Base-by-base conservation (phyloP, 208 protist species). In the Baffinella frigidus region DNA sequence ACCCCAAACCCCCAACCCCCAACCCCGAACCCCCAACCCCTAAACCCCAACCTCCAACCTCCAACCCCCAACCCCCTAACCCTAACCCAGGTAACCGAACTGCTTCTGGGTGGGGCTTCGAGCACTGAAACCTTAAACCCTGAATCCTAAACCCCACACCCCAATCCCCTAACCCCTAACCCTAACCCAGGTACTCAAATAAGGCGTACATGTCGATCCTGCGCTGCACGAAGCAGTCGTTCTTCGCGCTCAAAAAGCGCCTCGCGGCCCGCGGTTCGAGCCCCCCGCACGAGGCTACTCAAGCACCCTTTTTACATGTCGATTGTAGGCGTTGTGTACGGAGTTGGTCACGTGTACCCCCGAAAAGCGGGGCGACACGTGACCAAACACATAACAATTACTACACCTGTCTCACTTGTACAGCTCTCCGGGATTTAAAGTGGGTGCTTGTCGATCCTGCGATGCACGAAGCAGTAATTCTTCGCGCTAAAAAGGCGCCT, bases 1-100 rank as follows among this genome's bases (percentile, higher is more conserved):
- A n/a, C n/a, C n/a, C n/a, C n/a, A n/a, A 38, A 84, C 0, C 51
- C 93, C 74, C 96, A 93, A 84, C 71, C 87, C 43, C 50, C 51
- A 2, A 0, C 77, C 9, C 90, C 93, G 64, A 92, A 93, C 45
- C 56, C 93, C 41, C 81, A 95, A 0, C 38, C 56, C 56, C 56
- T n/a, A 1, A 5, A 14, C 17, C 20, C n/a, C n/a, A 38, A 84
- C 0, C 51, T 93, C 74, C 96, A 93, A 84, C 71, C 87, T 38
- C 50, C 51, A 2, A 0, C 77, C 9, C 90, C 93, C 50, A 92
- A 93, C 45, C 56, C 93, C 41, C 81, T 95, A 0, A 44, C 56
- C 56, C 56, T n/a, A 1, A 5, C 56, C 17, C 20, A 64, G 17
- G 2, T 27, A 24, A 64, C 56, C 24, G 0, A 64, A 33, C 17